Conservation (phyloP, 345 rosid species). For the Carallia pectinifolia region DNA sequence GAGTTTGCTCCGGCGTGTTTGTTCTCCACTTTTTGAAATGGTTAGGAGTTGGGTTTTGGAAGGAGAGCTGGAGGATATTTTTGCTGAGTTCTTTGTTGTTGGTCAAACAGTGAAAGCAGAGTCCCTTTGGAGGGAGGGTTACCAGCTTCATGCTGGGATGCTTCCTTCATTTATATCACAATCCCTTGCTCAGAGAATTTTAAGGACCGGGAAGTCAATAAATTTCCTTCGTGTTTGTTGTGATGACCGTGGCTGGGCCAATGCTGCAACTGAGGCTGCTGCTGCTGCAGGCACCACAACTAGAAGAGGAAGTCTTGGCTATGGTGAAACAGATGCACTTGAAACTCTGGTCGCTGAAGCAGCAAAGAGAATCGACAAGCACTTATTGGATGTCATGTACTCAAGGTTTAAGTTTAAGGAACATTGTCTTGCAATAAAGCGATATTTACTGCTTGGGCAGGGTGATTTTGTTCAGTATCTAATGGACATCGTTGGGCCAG, state of each 20-base stretch:
- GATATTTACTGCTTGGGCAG: conserved; percentile 90
- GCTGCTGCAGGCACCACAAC: conserved; percentile 93
- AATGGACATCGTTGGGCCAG: conserved; percentile 93
- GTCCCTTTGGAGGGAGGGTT: conserved; percentile 98
- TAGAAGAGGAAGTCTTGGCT: conserved; percentile 86
- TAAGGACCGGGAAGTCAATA: conserved; percentile 96
- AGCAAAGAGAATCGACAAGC: conserved; percentile 95
- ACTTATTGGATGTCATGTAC: conserved; percentile 78
- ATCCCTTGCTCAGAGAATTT: conserved; percentile 80
- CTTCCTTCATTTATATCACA: conserved; percentile 90
- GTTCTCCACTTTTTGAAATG: conserved; percentile 97
- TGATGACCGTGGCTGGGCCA: conserved; percentile 95
- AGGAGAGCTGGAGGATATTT: conserved; percentile 95
- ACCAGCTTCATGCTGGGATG: conserved; percentile 80
- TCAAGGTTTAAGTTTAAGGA: conserved; percentile 79
- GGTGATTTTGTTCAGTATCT: conserved; percentile 97
- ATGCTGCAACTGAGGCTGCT: conserved; percentile 87
- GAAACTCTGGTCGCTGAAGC: conserved; percentile 85
- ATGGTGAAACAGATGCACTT: conserved; percentile 96
- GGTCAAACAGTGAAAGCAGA: conserved; percentile 93
- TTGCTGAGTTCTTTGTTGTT: conserved; percentile 82
- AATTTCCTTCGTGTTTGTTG: conserved; percentile 96
- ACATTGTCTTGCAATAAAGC: conserved; percentile 96
- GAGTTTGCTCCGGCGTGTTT: conserved; percentile 72
- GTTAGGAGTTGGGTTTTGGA: conserved; percentile 99